These are phyloP conservation scores for Fusarium sp. DNA, from an alignment of 2,329 filamentous ascomycete species.

Conservation along the genomic window DNA sequence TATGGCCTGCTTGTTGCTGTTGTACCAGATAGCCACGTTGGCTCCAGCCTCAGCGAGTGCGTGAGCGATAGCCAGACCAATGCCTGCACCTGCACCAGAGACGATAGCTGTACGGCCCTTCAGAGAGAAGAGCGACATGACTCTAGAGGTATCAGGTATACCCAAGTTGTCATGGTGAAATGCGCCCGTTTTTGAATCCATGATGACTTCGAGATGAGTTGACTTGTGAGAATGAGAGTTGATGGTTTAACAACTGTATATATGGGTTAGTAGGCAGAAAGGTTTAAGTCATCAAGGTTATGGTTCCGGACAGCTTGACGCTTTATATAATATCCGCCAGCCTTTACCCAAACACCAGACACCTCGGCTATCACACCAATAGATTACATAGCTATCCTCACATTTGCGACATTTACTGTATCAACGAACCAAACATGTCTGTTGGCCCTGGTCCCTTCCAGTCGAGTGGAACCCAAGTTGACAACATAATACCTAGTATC, in stretches of 20 bases:
- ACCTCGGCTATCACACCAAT: constrained; percentile 18
- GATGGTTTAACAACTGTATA: not conserved
- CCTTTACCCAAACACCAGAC: constrained; percentile 7
- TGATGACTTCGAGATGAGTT: constrained; percentile 46
- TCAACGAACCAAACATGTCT: constrained; percentile 25
- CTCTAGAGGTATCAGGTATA: constrained; percentile 58
- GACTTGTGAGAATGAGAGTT: not conserved
- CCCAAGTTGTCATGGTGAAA: constrained; percentile 69
- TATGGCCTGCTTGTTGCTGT: constrained; percentile 73
- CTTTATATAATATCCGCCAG: constrained; percentile 23
- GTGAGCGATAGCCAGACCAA: constrained; percentile 73
- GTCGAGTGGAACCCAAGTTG: constrained; percentile 22
- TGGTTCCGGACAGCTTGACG: not conserved
- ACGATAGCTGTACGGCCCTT: constrained; percentile 77
- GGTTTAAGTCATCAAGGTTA: constrained; percentile 11
- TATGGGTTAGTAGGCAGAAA: not conserved
- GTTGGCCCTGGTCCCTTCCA: constrained; percentile 21
- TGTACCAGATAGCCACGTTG: constrained; percentile 79
- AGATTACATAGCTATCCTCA: constrained; percentile 12
- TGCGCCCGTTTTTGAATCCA: constrained; percentile 58
- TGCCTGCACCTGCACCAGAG: constrained; percentile 73
- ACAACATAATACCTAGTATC: constrained; percentile 4
- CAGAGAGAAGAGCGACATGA: constrained; percentile 75
- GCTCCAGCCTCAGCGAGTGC: constrained; percentile 76
- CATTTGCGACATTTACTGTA: constrained; percentile 34